Base-by-base conservation (phyloP, 164 flowering plant genomes). In the Nelumbo lutea region DNA sequence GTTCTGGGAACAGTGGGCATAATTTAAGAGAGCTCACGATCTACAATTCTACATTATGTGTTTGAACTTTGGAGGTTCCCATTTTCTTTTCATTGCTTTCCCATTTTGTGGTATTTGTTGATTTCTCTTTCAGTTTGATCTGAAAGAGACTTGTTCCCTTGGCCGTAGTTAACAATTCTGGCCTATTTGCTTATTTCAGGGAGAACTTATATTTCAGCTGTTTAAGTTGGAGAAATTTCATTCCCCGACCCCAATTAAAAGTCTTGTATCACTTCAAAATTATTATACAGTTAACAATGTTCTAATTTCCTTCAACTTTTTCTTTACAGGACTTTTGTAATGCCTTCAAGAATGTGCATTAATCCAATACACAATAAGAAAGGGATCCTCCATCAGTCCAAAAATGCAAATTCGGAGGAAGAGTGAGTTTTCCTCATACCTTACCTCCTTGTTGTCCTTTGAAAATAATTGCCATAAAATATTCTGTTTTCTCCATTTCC, bases 321-420 rank as follows among this genome's bases (percentile, higher is more conserved):
- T 40, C 43, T 72, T 72, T 85, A 78, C 82, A 95, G 99, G 73
- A 86, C 91, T 27, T 90, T 95, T 70, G 98, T 95, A 46, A 90
- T 95, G 97, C 99, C 99, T 62, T 86, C 99, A 27, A 83, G 95
- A 79, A 89, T 95, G 88, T 95, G 99, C 75, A 89, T 95, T 61
- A 90, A 83, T 76, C 96, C 98, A 14, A 82, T 88, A 69, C 99
- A 95, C 79, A 95, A 95, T 74, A 84, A 83, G 82, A 92, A 92
- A 71, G 97, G 93, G 66, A 84, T 88, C 57, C 89, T 90, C 79
- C 88, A 89, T 76, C 80, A 74, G n/a, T 72, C 88, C 4, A 65
- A 42, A 15, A 78, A 78, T 81, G 58, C 70, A 59, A 86, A 64
- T 79, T 62, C 83, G 57, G 97, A 92, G 72, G 99, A 85, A 80